Evolutionary conservation across 495 filamentous ascomycete genomes (phyloP), one percentile per base, ranked within the genome.

Genomic region (Elaphomyces granulatus): DNA sequence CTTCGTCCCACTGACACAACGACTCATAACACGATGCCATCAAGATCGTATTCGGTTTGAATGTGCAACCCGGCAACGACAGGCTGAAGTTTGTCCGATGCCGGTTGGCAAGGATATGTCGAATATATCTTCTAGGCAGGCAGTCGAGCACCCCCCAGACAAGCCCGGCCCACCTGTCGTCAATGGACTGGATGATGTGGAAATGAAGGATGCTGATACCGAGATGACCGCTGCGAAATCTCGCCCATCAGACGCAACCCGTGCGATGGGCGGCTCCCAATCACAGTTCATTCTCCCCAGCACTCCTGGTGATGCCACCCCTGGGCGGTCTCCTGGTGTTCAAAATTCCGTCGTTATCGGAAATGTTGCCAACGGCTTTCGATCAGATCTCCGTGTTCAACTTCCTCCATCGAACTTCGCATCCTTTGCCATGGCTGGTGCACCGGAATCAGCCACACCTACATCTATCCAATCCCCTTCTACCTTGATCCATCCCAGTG

Each of bases 1-100:
- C 31, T 62, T 55, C 48, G 45, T 60, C 14, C 61, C 68, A 7
- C 45, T 66, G 26, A 61, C 56, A 0, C 56, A 65, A 33, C 62
- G 64, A 4, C 50, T 72, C 4, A 40, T 72, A 16, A 54, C 64
- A 19, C 60, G 66, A 20, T 68, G 61, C 44, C 58, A 58, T 48
- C 47, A 50, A 35, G 66, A 71, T 43, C 60, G 67, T 28, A 23
- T 55, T n/a, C n/a, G n/a, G n/a, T n/a, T n/a, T n/a, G n/a, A n/a
- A n/a, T n/a, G n/a, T n/a, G n/a, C n/a, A n/a, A n/a, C n/a, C n/a
- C n/a, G n/a, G n/a, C n/a, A n/a, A n/a, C n/a, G n/a, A n/a, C n/a
- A n/a, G n/a, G n/a, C n/a, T n/a, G n/a, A n/a, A n/a, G n/a, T n/a
- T n/a, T n/a, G n/a, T n/a, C n/a, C n/a, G n/a, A n/a, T n/a, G n/a